Evolutionary conservation across 179 eudicot genomes (phyloP).

Genomic region (Silene vulgaris): DNA sequence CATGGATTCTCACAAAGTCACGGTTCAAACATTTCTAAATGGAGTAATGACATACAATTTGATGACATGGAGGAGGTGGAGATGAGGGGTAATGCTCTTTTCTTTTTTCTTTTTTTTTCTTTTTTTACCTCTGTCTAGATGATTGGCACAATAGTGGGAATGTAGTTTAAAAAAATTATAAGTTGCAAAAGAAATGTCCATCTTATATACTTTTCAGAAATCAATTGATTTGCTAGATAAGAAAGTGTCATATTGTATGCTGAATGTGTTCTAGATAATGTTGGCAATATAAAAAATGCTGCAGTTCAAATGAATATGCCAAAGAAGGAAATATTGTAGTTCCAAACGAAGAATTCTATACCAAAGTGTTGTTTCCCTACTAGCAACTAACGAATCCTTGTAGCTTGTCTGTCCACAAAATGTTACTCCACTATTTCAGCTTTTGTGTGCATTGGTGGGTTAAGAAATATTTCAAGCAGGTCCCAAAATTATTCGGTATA

Average conservation of each 20-base stretch:
- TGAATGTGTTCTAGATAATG: no score
- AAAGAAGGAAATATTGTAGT: no score
- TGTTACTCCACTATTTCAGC: not conserved
- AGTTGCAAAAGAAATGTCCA: not conserved
- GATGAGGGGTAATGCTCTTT: slow-evolving; percentile 31
- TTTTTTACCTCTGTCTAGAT: not conserved
- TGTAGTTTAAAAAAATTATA: not conserved
- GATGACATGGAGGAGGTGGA: slow-evolving; percentile 38
- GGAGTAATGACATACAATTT: slow-evolving; percentile 30
- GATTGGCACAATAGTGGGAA: not conserved
- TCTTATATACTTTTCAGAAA: no score
- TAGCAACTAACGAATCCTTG: not conserved
- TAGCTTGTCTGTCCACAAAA: not conserved
- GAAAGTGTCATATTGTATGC: no score
- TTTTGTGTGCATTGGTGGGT: not conserved
- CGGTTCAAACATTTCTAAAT: slow-evolving; percentile 18
- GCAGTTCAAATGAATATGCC: no score
- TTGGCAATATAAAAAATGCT: no score
- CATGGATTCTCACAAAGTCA: slow-evolving; percentile 17
- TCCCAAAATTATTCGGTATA: no score
- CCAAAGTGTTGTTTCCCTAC: not conserved
- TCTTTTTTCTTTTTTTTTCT: not conserved
- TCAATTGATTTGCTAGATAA: no score
- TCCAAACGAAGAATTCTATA: no score
- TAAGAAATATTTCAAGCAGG: not conserved